phyloP scores from a whole-genome alignment of 2,329 filamentous ascomycete genomes.

The Sphaerulina populicola region DNA sequence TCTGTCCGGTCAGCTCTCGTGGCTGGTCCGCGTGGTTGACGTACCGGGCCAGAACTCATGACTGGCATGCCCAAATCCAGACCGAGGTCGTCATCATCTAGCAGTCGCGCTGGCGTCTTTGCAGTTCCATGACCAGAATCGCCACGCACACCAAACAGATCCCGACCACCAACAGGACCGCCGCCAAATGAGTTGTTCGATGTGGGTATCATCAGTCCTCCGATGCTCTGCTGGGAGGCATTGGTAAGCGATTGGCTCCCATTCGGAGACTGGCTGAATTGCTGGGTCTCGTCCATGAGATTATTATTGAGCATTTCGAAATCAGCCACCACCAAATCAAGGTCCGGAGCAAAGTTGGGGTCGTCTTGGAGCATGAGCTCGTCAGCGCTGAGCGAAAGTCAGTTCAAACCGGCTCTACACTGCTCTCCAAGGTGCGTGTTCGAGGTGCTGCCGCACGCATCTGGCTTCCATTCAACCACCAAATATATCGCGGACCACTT shows the following conservation, averaged over 20 bases:
- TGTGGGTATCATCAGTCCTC: constrained; percentile 42
- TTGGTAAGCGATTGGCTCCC: constrained; percentile 19
- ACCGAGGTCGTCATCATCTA: constrained; percentile 23
- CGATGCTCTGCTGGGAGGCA: constrained; percentile 28
- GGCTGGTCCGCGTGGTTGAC: constrained; percentile 9
- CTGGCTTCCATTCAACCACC: too few relatives aligned
- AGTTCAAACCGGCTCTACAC: neutral
- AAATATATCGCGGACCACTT: constrained; percentile 24
- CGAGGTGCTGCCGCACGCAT: too few relatives aligned
- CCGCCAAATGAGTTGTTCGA: constrained; percentile 35
- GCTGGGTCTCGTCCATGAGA: constrained; percentile 38
- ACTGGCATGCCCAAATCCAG: constrained; percentile 39
- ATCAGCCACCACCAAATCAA: constrained; percentile 53
- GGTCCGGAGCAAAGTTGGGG: constrained; percentile 62
- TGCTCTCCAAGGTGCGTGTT: neutral
- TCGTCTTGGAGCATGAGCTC: constrained; percentile 75
- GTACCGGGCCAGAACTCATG: constrained; percentile 4
- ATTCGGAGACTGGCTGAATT: constrained; percentile 34
- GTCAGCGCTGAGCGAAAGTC: constrained; percentile 49
- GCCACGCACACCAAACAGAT: constrained; percentile 36
- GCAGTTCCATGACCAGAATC: constrained; percentile 34
- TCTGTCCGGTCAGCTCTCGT: constrained; percentile 9
- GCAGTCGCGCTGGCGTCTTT: constrained; percentile 11
- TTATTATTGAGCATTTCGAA: constrained; percentile 41
- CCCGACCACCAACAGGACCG: constrained; percentile 32